These are phyloP conservation scores for Podospora fimiseda DNA, from an alignment of 495 filamentous ascomycete species.

Conservation along the genomic window DNA sequence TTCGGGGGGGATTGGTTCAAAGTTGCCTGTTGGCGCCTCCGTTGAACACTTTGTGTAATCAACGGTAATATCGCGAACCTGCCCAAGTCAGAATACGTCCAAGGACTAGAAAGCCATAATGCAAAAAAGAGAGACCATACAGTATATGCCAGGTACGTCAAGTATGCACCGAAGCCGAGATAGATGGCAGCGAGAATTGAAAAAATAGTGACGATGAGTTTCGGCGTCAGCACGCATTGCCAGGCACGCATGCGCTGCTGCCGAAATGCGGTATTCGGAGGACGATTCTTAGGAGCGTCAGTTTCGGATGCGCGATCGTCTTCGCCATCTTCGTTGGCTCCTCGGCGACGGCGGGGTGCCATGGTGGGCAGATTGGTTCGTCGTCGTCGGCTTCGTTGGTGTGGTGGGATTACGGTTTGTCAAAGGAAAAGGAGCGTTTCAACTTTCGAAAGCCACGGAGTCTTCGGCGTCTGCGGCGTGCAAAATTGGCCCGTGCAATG, in stretches of 20 bases:
- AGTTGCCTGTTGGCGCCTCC: conserved; percentile 37
- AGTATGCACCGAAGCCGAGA: conserved; percentile 29
- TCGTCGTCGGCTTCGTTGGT: background rate
- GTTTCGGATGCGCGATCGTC: conserved; percentile 17
- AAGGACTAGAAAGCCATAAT: no score
- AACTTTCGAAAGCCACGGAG: conserved; percentile 25
- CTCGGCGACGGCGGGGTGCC: conserved; percentile 30
- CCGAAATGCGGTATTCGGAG: conserved; percentile 32
- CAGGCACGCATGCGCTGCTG: conserved; percentile 35
- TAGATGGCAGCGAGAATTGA: conserved; percentile 31
- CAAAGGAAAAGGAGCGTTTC: conserved; percentile 16
- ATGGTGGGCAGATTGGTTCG: conserved; percentile 17
- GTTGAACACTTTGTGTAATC: conserved; percentile 76
- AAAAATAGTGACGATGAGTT: conserved; percentile 33
- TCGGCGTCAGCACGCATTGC: conserved; percentile 34
- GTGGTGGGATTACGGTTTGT: conserved; percentile 6
- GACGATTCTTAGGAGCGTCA: conserved; percentile 29
- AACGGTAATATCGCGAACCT: conserved; percentile 87
- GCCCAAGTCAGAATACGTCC: no score
- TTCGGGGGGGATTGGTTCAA: conserved; percentile 43
- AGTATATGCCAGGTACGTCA: conserved; percentile 29
- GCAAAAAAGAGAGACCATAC: conserved; percentile 11
- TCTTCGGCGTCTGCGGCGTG: conserved; percentile 20
- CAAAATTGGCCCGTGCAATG: conserved; percentile 22
- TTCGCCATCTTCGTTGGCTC: conserved; percentile 23